Conservation (phyloP, 2,329 filamentous ascomycete genomes). For the Acephala macrosclerotiorum region DNA sequence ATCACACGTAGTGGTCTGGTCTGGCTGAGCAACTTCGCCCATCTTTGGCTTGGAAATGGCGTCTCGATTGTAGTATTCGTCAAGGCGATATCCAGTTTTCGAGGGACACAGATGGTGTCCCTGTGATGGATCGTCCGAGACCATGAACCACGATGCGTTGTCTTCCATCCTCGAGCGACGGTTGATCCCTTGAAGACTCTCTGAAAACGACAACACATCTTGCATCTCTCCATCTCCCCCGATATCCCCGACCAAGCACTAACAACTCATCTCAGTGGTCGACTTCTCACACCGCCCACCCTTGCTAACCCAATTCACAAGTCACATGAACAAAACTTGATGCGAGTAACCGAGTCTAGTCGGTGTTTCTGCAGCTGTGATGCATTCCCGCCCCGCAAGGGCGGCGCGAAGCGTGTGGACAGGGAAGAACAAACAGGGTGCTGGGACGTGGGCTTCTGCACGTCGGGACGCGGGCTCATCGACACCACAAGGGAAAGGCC, state of each 20-base stretch:
- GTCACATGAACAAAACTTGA: slow-evolving; percentile 39
- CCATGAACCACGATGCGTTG: slow-evolving; percentile 25
- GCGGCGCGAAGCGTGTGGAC: slow-evolving; percentile 39
- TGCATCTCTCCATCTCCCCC: slow-evolving; percentile 24
- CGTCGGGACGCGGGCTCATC: slow-evolving; percentile 20
- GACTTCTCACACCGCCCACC: slow-evolving; percentile 30
- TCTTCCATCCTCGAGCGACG: slow-evolving; percentile 17
- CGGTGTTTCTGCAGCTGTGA: slow-evolving; percentile 30
- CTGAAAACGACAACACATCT: slow-evolving; percentile 34
- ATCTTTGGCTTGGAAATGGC: slow-evolving; percentile 1
- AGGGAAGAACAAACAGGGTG: slow-evolving; percentile 10
- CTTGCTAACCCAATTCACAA: slow-evolving; percentile 25
- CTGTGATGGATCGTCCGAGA: background rate
- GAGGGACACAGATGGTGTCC: background rate
- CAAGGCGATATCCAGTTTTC: background rate
- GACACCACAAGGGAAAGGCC: background rate
- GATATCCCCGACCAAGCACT: background rate
- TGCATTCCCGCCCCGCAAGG: slow-evolving; percentile 40
- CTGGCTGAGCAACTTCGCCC: background rate
- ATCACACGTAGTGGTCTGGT: background rate
- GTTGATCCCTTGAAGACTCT: background rate
- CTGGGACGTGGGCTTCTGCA: slow-evolving; percentile 19
- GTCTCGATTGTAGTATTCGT: background rate
- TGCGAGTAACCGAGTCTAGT: slow-evolving; percentile 41
- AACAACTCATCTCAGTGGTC: slow-evolving; percentile 10